Base-by-base conservation (phyloP, 225 moss, liverwort and hornwort genomes). In the Marchantia paleacea region DNA sequence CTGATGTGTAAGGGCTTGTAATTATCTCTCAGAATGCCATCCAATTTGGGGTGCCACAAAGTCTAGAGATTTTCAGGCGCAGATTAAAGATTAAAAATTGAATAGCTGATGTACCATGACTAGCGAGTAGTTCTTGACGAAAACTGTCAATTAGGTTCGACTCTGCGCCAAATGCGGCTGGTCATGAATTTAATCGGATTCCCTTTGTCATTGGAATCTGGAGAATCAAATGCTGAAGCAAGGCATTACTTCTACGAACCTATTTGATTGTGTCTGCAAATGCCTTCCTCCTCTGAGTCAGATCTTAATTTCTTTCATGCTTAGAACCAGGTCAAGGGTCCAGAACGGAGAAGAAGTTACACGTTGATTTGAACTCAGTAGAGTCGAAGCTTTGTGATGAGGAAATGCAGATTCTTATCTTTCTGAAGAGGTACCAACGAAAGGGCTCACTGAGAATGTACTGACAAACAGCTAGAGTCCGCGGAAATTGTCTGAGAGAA, bases 1-100 rank as follows among this genome's bases (percentile, higher is more conserved):
- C 84, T 82, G 82, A 81, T 22, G 64, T 86, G 79, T 80, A 65
- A 66, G 65, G 78, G 83, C 82, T 69, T 80, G 64, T 80, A 77
- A 66, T 80, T 51, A 73, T 81, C 76, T 77, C 71, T 61, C 77
- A 48, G 82, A 89, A 81, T 75, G 78, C 60, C 50, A 78, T 78
- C 55, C 64, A 76, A 49, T 64, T 50, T 78, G 50, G 24, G 78
- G 65, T 78, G 78, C 51, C 26, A 24, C 64, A 10, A 50, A 64
- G 7, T 51, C 49, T 51, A 65, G 50, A 78, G 78, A 66, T 78
- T 52, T 65, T 78, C 78, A 65, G 13, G 78, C 30, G 75, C 75
- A 57, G 25, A 52, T n/a, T 3, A 25, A 78, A 65, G 62, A 47
- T 78, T 25, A 74, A 74, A 74, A 12, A 73, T 73, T 39, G 3